Evolutionary conservation across 2,329 filamentous ascomycete genomes (phyloP).

Genomic region (Aspergillus hortae): DNA sequence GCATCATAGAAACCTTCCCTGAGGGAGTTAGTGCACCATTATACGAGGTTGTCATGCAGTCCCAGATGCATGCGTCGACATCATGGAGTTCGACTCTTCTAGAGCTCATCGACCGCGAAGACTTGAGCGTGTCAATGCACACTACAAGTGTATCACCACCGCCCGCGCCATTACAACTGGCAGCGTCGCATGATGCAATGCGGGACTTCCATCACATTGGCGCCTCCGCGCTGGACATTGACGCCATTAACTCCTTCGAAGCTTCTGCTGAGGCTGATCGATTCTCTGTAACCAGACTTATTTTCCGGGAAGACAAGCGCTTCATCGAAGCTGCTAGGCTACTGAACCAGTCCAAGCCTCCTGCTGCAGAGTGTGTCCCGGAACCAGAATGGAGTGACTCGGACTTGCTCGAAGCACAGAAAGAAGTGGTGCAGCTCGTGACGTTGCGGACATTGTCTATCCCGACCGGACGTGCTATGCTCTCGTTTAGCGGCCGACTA

Average conservation of each 20-base stretch:
- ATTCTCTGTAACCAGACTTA: conserved; percentile 74
- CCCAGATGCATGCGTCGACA: conserved; percentile 75
- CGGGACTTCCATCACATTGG: conserved; percentile 80
- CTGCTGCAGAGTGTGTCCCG: conserved; percentile 72
- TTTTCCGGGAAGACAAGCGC: conserved; percentile 89
- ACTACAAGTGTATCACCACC: conserved; percentile 40
- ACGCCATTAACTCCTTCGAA: conserved; percentile 59
- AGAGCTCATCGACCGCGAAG: conserved; percentile 73
- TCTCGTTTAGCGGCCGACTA: conserved; percentile 82
- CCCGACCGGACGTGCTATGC: conserved; percentile 78
- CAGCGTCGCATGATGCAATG: conserved; percentile 62
- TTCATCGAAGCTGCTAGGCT: conserved; percentile 81
- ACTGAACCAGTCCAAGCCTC: conserved; percentile 78
- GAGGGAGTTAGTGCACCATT: conserved; percentile 78
- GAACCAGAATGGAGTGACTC: conserved; percentile 78
- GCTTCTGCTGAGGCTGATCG: conserved; percentile 81
- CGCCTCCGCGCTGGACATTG: conserved; percentile 45
- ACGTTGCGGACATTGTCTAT: conserved; percentile 86
- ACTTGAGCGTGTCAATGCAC: conserved; percentile 66
- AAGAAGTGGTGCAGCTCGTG: conserved; percentile 80
- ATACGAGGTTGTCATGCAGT: conserved; percentile 78
- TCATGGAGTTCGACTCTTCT: conserved; percentile 71
- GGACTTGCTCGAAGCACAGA: conserved; percentile 86
- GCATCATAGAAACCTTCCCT: conserved; percentile 76
- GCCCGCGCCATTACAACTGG: conserved; percentile 29